Evolutionary conservation across 2,329 filamentous ascomycete species (phyloP).

Genomic region (Lithohypha guttulata): DNA sequence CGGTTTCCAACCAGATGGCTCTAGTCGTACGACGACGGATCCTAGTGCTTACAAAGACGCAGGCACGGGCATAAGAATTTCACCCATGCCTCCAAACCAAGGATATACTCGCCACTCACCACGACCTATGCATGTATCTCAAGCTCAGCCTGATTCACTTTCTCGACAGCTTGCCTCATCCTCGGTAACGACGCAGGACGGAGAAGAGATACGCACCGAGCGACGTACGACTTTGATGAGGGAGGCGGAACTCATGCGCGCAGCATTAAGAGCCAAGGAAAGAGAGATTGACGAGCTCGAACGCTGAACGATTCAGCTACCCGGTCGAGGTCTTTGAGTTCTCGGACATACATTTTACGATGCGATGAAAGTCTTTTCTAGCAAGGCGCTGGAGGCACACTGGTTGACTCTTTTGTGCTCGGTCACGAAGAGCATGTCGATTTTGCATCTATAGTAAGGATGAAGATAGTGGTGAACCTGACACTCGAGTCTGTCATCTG

Average conservation of each 20-base stretch:
- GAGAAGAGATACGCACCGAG: conserved; percentile 11
- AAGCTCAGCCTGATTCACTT: too few species aligned
- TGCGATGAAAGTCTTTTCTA: conserved; percentile 5
- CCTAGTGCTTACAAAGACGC: conserved; percentile 27
- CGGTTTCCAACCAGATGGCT: conserved; percentile 29
- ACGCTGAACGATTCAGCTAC: too few species aligned
- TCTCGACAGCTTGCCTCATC: too few species aligned
- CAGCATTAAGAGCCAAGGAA: conserved; percentile 62
- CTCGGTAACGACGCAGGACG: conserved; percentile 14
- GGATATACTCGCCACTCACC: conserved; percentile 14
- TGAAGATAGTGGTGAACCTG: too few species aligned
- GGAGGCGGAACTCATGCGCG: conserved; percentile 67
- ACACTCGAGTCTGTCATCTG: too few species aligned
- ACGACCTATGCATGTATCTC: too few species aligned
- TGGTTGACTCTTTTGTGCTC: too few species aligned
- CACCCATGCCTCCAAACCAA: not conserved
- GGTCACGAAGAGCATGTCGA: too few species aligned
- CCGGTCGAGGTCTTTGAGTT: too few species aligned
- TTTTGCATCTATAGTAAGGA: too few species aligned
- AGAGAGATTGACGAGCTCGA: conserved; percentile 52
- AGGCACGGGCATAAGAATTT: conserved; percentile 23
- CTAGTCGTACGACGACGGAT: conserved; percentile 23
- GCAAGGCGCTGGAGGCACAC: conserved; percentile 10
- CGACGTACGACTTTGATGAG: conserved; percentile 43
- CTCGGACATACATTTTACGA: too few species aligned